Evolutionary conservation across 225 moss, liverwort and hornwort species (phyloP).

Genomic region (Sphagnum contortum): DNA sequence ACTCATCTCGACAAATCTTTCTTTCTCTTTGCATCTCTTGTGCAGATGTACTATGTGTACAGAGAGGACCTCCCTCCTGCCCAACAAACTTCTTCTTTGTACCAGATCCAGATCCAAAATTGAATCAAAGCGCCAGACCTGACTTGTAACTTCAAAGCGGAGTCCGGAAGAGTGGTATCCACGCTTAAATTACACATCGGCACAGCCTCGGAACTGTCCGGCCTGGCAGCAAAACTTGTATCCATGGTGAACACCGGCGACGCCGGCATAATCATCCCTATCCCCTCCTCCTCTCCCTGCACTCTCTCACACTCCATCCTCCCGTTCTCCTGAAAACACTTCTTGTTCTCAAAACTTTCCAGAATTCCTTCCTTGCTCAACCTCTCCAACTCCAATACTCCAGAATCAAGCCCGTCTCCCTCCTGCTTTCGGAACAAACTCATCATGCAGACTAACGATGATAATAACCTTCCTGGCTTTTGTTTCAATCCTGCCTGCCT

Average conservation of each 20-base stretch:
- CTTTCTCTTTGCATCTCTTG: neutral
- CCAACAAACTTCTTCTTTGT: neutral
- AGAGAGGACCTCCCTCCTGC: neutral
- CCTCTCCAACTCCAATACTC: too few species aligned
- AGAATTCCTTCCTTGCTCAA: too few species aligned
- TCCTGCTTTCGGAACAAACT: too few species aligned
- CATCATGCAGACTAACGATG: too few species aligned
- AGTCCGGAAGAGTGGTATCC: slow-evolving; percentile 29
- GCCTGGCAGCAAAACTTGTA: slow-evolving; percentile 18
- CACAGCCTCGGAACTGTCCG: slow-evolving; percentile 19
- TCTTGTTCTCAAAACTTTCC: too few species aligned
- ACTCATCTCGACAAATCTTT: neutral
- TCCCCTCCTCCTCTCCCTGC: neutral
- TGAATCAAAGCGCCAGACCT: slow-evolving; percentile 15
- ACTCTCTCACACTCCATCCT: slow-evolving; percentile 6
- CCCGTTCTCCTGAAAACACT: slow-evolving; percentile 12
- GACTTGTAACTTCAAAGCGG: slow-evolving; percentile 18
- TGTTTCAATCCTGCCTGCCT: too few species aligned
- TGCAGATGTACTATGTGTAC: neutral
- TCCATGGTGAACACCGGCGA: neutral
- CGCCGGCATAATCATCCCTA: slow-evolving; percentile 4
- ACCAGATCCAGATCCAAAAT: neutral
- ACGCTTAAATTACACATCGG: slow-evolving; percentile 26
- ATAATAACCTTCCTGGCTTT: too few species aligned
- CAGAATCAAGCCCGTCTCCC: too few species aligned